Evolutionary conservation across 169 alveolate species (phyloP).

Genomic region (Haemoproteus tartakovskyi): DNA sequence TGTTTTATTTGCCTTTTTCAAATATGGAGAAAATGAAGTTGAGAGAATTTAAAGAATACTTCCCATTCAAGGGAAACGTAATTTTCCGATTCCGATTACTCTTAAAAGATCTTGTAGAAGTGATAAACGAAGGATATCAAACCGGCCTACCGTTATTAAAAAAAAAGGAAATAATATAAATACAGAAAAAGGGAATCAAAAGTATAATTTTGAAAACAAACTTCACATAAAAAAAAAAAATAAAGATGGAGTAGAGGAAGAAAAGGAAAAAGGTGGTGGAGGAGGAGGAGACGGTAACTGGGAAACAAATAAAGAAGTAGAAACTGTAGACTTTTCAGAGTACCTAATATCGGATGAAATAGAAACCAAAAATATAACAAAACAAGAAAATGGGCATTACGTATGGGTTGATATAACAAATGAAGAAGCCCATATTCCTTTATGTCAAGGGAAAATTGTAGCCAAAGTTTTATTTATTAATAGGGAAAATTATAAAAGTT

Average conservation of each 20-base stretch:
- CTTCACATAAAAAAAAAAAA: too few relatives aligned
- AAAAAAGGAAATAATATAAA: neutral
- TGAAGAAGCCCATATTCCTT: constrained; percentile 42
- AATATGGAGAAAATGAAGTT: constrained; percentile 11
- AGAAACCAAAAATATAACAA: constrained; percentile 52
- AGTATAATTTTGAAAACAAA: constrained; percentile 25
- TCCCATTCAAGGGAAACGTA: constrained; percentile 51
- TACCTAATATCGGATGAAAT: constrained; percentile 11
- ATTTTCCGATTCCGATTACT: constrained; percentile 44
- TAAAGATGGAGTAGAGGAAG: too few relatives aligned
- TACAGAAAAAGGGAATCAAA: neutral
- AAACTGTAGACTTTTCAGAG: too few relatives aligned
- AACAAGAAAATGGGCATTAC: constrained; percentile 33
- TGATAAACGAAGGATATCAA: constrained; percentile 46
- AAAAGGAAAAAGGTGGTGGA: too few relatives aligned
- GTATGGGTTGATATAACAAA: constrained; percentile 56
- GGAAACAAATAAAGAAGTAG: too few relatives aligned
- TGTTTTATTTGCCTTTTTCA: constrained; percentile 54
- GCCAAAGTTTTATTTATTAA: constrained; percentile 57
- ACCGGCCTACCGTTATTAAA: constrained; percentile 20
- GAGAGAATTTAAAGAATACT: constrained; percentile 41
- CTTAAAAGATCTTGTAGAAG: constrained; percentile 28
- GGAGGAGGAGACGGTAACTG: too few relatives aligned
- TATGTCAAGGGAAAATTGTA: constrained; percentile 11
- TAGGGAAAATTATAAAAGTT: constrained; percentile 40